Evolutionary conservation across 78 protist species (phyloP).

Genomic region (Chrysochromulina tobinii): DNA sequence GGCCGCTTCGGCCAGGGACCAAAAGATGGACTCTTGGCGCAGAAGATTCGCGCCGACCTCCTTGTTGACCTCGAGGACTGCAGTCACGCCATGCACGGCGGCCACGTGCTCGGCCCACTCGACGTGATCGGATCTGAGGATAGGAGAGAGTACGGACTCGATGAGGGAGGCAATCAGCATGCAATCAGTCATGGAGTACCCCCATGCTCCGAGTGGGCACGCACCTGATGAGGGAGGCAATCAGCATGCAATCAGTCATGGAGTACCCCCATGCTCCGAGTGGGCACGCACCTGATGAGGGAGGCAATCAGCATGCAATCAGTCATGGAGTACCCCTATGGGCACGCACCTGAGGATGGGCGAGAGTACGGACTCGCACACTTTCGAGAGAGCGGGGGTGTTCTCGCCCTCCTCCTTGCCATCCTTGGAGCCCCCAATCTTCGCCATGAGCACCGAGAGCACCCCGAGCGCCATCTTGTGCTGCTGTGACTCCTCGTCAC

Average conservation of each 20-base stretch:
- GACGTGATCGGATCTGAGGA: not conserved
- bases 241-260: too few relatives aligned
- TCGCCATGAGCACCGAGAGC: not conserved
- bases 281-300: too few relatives aligned
- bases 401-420: not conserved
- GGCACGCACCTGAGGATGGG: not conserved
- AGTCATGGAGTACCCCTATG: too few relatives aligned
- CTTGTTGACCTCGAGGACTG: not conserved
- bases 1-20: slow-evolving; percentile 12
- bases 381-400: not conserved
- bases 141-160: not conserved
- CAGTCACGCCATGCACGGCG: not conserved
- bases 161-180: too few relatives aligned
- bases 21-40: slow-evolving; percentile 10
- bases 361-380: not conserved
- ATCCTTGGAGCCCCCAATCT: not conserved
- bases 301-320: too few relatives aligned
- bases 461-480: not conserved
- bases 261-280: too few relatives aligned
- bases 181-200: too few relatives aligned
- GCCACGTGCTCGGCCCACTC: not conserved
- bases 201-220: too few relatives aligned
- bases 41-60: not conserved
- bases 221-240: too few relatives aligned
- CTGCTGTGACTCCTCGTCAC: not conserved